A percentile compares a stretch with the other conserved stretches of the same genome.
Conservation (phyloP, 352 stramenopile species). For the Globisporangium yorkense region DNA sequence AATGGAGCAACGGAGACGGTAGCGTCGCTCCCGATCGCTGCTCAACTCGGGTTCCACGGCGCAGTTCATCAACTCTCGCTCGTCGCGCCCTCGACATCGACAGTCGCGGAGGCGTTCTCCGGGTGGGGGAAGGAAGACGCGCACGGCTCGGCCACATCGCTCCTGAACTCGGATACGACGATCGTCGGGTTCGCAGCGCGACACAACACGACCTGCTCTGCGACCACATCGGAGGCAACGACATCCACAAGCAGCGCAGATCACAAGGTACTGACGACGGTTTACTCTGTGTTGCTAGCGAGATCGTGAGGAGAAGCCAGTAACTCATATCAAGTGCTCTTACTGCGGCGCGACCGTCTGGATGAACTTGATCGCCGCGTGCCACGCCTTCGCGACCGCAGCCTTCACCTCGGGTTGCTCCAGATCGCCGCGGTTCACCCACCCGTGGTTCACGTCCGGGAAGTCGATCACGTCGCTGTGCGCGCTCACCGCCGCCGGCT, state of each 20-base stretch:
- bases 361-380: slow-evolving; percentile 25
- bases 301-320: background rate
- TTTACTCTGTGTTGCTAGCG: background rate
- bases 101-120: slow-evolving; percentile 18
- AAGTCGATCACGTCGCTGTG: slow-evolving; percentile 36
- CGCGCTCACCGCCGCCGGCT: slow-evolving; percentile 3
- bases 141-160: slow-evolving; percentile 12
- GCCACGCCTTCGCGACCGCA: slow-evolving; percentile 37
- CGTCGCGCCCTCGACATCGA: slow-evolving; percentile 12
- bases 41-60: slow-evolving; percentile 8
- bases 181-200: slow-evolving; percentile 22
- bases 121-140: slow-evolving; percentile 19
- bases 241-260: background rate
- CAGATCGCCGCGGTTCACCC: slow-evolving; percentile 55
- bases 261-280: background rate
- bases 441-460: slow-evolving; percentile 39
- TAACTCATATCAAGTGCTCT: background rate
- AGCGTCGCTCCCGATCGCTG: background rate
- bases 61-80: slow-evolving; percentile 17
- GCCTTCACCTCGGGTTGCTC: slow-evolving; percentile 24
- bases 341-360: slow-evolving; percentile 25
- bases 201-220: slow-evolving; percentile 10
- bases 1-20: background rate
- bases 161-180: slow-evolving; percentile 20
- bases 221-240: background rate